Percentiles rank a stretch among this genome's conserved stretches.
These are phyloP conservation scores for Sarocladium oryzae DNA, from an alignment of 2,329 filamentous ascomycete species.

Conservation along the genomic window DNA sequence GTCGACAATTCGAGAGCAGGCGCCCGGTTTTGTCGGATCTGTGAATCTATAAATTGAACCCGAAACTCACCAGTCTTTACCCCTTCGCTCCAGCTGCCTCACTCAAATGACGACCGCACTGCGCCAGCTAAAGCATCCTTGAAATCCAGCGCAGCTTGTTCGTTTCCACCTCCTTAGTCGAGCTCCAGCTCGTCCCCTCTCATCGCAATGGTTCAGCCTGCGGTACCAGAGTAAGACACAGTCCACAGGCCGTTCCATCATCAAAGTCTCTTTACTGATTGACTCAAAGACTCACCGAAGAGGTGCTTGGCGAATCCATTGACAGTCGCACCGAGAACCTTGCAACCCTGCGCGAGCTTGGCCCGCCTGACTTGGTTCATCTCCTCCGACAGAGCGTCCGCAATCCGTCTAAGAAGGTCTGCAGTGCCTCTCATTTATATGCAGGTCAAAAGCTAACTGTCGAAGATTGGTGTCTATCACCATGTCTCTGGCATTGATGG, in stretches of 20 bases:
- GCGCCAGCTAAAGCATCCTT: neutral
- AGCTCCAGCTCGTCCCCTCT: slow-evolving; percentile 12
- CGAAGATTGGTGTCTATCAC: slow-evolving; percentile 84
- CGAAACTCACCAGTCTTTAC: neutral
- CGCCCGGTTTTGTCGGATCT: neutral
- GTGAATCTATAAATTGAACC: neutral
- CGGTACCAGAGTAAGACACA: slow-evolving; percentile 62
- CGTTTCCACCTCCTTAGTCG: slow-evolving; percentile 13
- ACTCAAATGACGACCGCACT: neutral
- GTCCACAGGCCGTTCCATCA: slow-evolving; percentile 13
- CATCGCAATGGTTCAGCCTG: slow-evolving; percentile 62
- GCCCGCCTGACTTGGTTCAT: slow-evolving; percentile 92
- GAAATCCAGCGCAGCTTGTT: neutral
- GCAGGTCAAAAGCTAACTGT: slow-evolving; percentile 13
- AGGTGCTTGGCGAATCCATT: slow-evolving; percentile 84
- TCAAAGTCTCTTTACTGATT: neutral
- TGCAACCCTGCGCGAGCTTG: slow-evolving; percentile 79
- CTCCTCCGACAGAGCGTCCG: slow-evolving; percentile 68
- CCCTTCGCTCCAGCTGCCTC: neutral
- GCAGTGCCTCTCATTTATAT: slow-evolving; percentile 12
- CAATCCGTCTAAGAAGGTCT: slow-evolving; percentile 50
- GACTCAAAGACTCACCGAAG: slow-evolving; percentile 74
- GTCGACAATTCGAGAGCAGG: neutral
- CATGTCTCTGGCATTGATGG: slow-evolving; percentile 97
- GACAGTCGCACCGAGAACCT: slow-evolving; percentile 89